Percentiles rank a stretch among this genome's conserved stretches.
Conservation (phyloP, 116 monocot species). For the Zostera marina region DNA sequence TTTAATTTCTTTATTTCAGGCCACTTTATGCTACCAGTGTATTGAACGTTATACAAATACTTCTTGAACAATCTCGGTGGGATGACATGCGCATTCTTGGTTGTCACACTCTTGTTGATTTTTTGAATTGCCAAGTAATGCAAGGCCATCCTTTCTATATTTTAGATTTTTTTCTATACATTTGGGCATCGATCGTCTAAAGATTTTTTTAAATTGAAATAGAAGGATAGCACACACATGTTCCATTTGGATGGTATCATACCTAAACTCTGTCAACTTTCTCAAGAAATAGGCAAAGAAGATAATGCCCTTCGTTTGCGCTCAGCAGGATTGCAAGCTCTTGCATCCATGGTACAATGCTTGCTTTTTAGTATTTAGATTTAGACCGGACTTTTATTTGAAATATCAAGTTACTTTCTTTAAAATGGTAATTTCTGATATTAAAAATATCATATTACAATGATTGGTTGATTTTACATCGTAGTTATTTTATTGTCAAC, state of each 20-base stretch:
- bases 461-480: no score
- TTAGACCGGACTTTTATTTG: no score
- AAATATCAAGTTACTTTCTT: no score
- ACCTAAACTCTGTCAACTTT: conserved; percentile 83
- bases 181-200: background rate
- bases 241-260: conserved; percentile 79
- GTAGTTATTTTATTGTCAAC: no score
- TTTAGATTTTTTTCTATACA: no score
- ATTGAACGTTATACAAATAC: conserved; percentile 38
- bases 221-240: conserved; percentile 89
- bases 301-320: conserved; percentile 42
- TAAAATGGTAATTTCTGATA: no score
- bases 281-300: conserved; percentile 42
- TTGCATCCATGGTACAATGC: conserved; percentile 68
- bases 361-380: no score
- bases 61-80: conserved; percentile 63
- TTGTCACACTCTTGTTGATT: conserved; percentile 76
- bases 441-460: no score
- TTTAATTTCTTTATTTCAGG: conserved; percentile 26
- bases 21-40: conserved; percentile 70
- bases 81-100: conserved; percentile 76
- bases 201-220: background rate
- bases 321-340: conserved; percentile 66
- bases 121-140: conserved; percentile 65
- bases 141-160: no score